A percentile compares a stretch with the other conserved stretches of the same genome.
phyloP scores from a whole-genome alignment of 2,329 filamentous ascomycete genomes.

The Neoscytalidium dimidiatum region DNA sequence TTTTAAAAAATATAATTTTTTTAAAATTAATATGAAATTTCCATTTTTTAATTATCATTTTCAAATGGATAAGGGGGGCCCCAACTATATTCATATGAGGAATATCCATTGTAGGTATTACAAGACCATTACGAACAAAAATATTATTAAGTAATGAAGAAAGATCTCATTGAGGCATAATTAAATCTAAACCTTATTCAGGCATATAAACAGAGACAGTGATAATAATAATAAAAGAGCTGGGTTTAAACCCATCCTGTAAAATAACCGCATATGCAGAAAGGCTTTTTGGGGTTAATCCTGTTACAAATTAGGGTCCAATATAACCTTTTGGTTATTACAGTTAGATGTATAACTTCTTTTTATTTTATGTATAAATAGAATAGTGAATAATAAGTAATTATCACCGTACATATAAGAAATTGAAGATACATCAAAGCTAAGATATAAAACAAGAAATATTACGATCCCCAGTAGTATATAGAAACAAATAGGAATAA shows the following conservation, averaged over 20 bases:
- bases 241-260: neutral
- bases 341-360: neutral
- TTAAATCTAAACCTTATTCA: conserved; percentile 19
- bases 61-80: too few relatives aligned
- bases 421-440: neutral
- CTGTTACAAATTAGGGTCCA: neutral
- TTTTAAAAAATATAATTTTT: too few relatives aligned
- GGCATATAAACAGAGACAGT: conserved; percentile 13
- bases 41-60: too few relatives aligned
- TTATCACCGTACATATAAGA: neutral
- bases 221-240: neutral
- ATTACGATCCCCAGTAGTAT: neutral
- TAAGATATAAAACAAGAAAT: conserved; percentile 18
- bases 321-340: neutral
- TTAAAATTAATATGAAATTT: too few relatives aligned
- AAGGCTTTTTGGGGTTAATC: neutral
- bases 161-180: conserved; percentile 18
- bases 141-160: conserved; percentile 19
- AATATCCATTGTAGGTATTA: neutral
- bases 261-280: neutral
- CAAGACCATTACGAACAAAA: conserved; percentile 20
- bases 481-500: neutral
- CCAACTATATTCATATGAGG: neutral
- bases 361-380: neutral
- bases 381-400: neutral